These are phyloP conservation scores for Flueggea neowawraea DNA, from an alignment of 441 rosid species.

Conservation along the genomic window DNA sequence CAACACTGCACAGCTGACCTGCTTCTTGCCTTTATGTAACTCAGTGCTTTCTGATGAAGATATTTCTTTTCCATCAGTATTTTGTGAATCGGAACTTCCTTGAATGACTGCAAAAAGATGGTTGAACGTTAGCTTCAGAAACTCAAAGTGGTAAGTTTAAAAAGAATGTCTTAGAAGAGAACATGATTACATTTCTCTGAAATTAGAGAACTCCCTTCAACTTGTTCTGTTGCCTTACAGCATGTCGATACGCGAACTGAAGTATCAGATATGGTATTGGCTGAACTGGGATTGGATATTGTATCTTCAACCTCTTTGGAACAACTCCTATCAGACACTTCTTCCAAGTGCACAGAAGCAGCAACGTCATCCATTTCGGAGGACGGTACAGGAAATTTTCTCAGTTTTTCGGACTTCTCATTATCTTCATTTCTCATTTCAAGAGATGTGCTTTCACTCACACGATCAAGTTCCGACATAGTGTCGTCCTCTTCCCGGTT, in stretches of 20 bases:
- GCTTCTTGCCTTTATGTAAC: constrained; percentile 48
- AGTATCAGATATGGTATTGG: constrained; percentile 19
- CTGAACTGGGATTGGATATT: constrained; percentile 4
- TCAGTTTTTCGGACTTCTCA: constrained; percentile 44
- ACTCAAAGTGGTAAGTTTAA: constrained; percentile 4
- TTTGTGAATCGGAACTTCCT: constrained; percentile 35
- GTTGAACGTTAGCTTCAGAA: constrained; percentile 2
- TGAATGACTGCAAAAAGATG: constrained; percentile 30
- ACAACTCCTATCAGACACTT: constrained; percentile 19
- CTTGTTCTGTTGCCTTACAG: constrained; percentile 30
- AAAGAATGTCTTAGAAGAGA: constrained; percentile 6
- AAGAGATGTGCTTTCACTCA: constrained; percentile 22
- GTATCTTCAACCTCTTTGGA: constrained; percentile 32
- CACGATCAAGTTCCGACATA: constrained; percentile 15
- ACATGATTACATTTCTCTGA: constrained; percentile 37
- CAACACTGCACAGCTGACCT: constrained; percentile 28
- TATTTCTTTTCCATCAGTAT: constrained; percentile 32
- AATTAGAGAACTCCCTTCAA: constrained; percentile 33
- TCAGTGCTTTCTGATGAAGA: constrained; percentile 43
- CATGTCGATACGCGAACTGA: constrained; percentile 25
- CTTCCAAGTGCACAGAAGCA: constrained; percentile 32
- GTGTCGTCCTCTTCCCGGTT: constrained; percentile 27
- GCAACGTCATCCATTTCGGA: constrained; percentile 47
- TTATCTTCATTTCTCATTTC: constrained; percentile 19
- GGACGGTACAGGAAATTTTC: constrained; percentile 62